Conservation (phyloP, 352 stramenopile genomes). For the Phytophthora pluvialis region DNA sequence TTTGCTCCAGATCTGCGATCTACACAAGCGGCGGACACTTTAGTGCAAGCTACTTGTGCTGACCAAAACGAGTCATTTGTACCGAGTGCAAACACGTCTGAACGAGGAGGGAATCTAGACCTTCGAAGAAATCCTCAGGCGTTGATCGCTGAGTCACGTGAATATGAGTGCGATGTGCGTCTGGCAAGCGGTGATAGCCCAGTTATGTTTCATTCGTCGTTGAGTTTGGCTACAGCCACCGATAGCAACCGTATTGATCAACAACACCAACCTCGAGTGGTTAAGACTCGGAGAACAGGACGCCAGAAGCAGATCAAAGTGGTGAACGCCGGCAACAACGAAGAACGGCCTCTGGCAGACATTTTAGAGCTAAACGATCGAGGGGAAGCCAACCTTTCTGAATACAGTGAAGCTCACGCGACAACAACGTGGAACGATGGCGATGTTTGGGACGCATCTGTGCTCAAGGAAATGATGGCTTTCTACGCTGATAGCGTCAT, state of each 20-base stretch:
- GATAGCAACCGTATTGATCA: not conserved
- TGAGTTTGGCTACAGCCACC: constrained; percentile 7
- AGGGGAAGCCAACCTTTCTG: not conserved
- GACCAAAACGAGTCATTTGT: not conserved
- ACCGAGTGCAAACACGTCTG: not conserved
- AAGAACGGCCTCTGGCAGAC: constrained; percentile 23
- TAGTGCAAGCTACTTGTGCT: not conserved
- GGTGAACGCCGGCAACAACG: constrained; percentile 11
- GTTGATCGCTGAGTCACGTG: not conserved
- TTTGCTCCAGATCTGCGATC: not conserved
- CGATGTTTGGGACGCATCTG: constrained; percentile 8
- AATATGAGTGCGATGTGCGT: not conserved
- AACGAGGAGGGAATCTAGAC: not conserved
- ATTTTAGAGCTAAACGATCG: constrained; percentile 25
- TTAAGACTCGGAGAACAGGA: constrained; percentile 2
- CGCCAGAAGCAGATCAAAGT: constrained; percentile 25
- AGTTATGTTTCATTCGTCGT: constrained; percentile 7
- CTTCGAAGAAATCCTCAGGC: not conserved
- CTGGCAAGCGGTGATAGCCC: not conserved
- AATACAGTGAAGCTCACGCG: not conserved
- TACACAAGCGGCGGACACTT: not conserved
- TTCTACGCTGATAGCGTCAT: constrained; percentile 25
- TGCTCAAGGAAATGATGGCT: constrained; percentile 21
- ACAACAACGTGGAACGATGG: not conserved
- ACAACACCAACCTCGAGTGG: not conserved